Evolutionary conservation across 1,284 basidiomycete species (phyloP).

Genomic region (Marasmius sp.): DNA sequence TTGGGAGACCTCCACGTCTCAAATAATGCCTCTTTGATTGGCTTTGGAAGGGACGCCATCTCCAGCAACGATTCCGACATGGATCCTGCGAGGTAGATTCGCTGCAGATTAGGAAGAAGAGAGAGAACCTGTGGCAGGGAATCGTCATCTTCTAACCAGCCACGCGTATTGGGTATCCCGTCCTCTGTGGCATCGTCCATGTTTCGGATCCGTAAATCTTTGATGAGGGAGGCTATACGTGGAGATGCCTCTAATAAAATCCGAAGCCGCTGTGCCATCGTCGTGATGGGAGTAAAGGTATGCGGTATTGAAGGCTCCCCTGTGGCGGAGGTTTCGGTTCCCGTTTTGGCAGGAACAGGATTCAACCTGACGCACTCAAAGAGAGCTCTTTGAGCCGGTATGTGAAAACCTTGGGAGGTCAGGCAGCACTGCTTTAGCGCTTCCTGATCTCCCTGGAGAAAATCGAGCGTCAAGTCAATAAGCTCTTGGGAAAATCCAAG

Average conservation of each 20-base stretch:
- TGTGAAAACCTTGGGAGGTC: neutral
- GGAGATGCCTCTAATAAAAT: neutral
- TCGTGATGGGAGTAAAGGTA: neutral
- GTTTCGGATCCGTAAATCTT: neutral
- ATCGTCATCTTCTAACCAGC: slow-evolving; percentile 2
- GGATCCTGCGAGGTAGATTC: neutral
- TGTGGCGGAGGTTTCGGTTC: neutral
- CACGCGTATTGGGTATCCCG: neutral
- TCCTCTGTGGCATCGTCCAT: neutral
- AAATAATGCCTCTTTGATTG: neutral
- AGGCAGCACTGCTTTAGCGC: neutral
- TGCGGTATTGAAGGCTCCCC: no score
- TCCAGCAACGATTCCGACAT: neutral
- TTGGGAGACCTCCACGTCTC: neutral
- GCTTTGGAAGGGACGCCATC: neutral
- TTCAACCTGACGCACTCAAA: slow-evolving; percentile 1
- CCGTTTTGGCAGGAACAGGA: neutral
- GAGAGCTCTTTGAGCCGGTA: neutral
- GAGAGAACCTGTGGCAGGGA: slow-evolving; percentile 6
- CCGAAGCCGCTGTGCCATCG: neutral
- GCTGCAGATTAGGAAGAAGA: neutral
- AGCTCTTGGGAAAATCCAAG: neutral
- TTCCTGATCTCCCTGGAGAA: neutral
- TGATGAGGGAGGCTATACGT: neutral
- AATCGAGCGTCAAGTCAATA: neutral